Evolutionary conservation across 306 rosid species (phyloP).

Genomic region (Herpetospermum pedunculosum): DNA sequence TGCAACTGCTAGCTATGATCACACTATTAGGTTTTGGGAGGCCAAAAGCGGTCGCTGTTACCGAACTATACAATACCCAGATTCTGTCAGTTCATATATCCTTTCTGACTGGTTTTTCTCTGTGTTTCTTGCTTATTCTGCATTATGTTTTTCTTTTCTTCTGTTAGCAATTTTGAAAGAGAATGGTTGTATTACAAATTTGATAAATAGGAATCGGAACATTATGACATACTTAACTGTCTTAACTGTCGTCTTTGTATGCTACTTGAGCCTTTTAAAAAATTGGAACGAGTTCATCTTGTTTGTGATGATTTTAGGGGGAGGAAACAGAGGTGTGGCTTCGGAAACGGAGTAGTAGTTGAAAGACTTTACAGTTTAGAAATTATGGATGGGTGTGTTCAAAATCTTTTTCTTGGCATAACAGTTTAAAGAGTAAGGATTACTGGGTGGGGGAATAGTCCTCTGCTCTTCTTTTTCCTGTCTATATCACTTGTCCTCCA

Average conservation of each 20-base stretch:
- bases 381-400: no score
- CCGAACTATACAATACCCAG: conserved; percentile 90
- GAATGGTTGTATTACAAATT: not conserved
- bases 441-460: no score
- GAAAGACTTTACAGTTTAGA: not conserved
- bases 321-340: not conserved
- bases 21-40: conserved; percentile 95
- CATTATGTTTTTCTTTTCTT: not conserved
- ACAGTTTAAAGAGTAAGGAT: no score
- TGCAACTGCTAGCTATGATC: conserved; percentile 97
- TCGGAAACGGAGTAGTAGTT: not conserved
- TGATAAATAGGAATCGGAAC: not conserved
- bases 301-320: not conserved
- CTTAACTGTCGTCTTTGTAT: not conserved
- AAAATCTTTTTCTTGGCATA: no score
- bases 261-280: not conserved
- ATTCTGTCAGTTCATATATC: conserved; percentile 47
- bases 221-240: not conserved
- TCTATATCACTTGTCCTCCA: no score
- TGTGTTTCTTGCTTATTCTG: not conserved
- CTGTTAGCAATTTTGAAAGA: not conserved
- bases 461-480: no score
- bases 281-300: not conserved
- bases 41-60: conserved; percentile 97
- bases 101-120: not conserved